A percentile compares a stretch with the other conserved stretches of the same genome.
phyloP scores from a whole-genome alignment of 208 protist genomes.

The Trypanosoma conorhini region DNA sequence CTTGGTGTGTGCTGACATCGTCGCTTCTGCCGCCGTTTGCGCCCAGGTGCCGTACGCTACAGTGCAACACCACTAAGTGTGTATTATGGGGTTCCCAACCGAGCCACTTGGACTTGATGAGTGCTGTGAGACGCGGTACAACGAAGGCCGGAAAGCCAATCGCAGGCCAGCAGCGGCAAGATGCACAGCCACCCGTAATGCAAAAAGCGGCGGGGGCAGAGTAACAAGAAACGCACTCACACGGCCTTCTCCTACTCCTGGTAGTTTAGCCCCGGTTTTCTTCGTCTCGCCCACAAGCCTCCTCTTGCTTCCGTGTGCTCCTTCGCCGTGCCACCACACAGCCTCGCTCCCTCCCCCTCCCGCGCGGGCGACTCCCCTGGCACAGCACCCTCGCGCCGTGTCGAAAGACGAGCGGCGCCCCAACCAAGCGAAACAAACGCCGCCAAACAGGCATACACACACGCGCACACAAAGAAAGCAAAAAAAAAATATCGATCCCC shows the following conservation, averaged over 20 bases:
- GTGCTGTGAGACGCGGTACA: neutral
- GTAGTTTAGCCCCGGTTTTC: too few species aligned
- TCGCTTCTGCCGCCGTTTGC: constrained; percentile 3
- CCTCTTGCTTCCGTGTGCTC: too few species aligned
- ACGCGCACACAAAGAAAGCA: too few species aligned
- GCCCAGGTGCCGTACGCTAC: neutral
- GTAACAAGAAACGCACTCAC: neutral
- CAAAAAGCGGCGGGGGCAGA: neutral
- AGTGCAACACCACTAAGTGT: neutral
- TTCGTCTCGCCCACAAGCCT: too few species aligned
- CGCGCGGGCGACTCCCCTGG: too few species aligned
- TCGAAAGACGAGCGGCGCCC: too few species aligned
- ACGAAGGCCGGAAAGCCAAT: neutral
- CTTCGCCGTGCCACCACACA: too few species aligned
- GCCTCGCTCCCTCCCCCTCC: too few species aligned
- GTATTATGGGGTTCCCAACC: neutral
- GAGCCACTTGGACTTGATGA: neutral
- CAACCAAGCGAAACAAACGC: too few species aligned
- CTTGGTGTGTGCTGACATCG: constrained; percentile 5
- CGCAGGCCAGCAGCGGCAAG: neutral
- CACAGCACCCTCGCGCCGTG: too few species aligned
- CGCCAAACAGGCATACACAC: too few species aligned
- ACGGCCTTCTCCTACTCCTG: neutral
- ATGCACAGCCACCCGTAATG: constrained; percentile 5
- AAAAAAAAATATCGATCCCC: too few species aligned